phyloP scores from a whole-genome alignment of 805 yeast species.

The Monosporozyma yasuniensis region DNA sequence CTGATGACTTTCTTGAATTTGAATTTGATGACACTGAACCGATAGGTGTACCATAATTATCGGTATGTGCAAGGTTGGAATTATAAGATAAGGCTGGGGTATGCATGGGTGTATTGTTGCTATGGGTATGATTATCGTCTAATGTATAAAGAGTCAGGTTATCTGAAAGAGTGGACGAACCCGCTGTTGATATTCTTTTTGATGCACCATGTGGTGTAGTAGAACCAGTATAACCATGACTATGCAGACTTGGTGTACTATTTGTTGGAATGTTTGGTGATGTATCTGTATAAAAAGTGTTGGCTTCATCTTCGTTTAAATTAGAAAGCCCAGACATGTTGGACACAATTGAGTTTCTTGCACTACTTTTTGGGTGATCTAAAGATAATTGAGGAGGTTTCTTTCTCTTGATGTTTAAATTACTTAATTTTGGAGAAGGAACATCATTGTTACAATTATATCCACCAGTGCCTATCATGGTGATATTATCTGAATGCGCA shows the following conservation, averaged over 20 bases:
- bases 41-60: not conserved
- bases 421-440: not conserved
- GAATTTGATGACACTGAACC: not conserved
- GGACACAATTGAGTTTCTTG: conserved; percentile 1
- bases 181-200: not conserved
- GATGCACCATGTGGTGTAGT: not conserved
- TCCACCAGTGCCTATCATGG: not conserved
- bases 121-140: not conserved
- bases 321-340: not conserved
- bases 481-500: not conserved
- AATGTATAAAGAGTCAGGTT: conserved; percentile 4
- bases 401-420: not conserved
- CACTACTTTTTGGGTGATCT: conserved; percentile 1
- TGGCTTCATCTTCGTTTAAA: not conserved
- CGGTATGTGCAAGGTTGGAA: not conserved
- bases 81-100: not conserved
- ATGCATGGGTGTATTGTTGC: not conserved
- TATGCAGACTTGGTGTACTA: not conserved
- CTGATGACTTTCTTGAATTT: conserved; percentile 20
- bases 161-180: conserved; percentile 2
- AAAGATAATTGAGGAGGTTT: not conserved
- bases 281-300: not conserved
- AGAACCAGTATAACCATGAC: not conserved
- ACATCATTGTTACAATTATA: not conserved
- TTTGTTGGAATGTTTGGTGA: not conserved